Conservation (phyloP, 441 rosid genomes). For the Corymbia citriodora region DNA sequence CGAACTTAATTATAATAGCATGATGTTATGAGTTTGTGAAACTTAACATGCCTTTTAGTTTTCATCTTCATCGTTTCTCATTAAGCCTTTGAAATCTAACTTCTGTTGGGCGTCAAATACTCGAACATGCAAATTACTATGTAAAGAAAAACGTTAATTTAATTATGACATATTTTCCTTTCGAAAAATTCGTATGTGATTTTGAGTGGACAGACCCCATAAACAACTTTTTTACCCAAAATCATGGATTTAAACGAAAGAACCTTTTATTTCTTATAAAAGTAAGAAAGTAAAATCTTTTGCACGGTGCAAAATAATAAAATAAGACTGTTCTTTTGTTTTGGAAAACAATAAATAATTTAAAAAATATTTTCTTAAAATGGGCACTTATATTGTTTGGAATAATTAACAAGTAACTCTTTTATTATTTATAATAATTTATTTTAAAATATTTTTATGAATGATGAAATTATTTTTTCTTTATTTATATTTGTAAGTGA, state of each 20-base stretch:
- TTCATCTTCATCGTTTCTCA: not conserved
- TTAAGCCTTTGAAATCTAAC: not conserved
- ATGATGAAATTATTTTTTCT: not conserved
- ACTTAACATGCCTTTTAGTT: not conserved
- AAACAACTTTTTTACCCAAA: not conserved
- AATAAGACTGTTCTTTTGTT: not conserved
- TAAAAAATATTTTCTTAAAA: not conserved
- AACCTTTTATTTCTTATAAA: not conserved
- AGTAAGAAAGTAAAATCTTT: not conserved
- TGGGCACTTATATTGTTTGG: fast-evolving
- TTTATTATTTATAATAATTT: not conserved
- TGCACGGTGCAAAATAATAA: not conserved
- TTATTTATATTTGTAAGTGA: not conserved
- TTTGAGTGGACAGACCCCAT: not conserved
- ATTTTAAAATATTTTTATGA: not conserved
- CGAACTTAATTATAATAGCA: not conserved
- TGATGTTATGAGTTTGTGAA: not conserved
- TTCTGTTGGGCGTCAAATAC: not conserved
- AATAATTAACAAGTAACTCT: not conserved
- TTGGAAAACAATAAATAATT: not conserved
- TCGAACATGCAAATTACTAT: not conserved
- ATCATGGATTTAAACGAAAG: not conserved
- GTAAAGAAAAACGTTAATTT: not conserved
- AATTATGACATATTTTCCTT: not conserved
- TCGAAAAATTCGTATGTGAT: not conserved